Percentiles rank a stretch among this genome's conserved stretches.
These are phyloP conservation scores for Castanea crenata DNA, from an alignment of 306 rosid species.

Conservation along the genomic window DNA sequence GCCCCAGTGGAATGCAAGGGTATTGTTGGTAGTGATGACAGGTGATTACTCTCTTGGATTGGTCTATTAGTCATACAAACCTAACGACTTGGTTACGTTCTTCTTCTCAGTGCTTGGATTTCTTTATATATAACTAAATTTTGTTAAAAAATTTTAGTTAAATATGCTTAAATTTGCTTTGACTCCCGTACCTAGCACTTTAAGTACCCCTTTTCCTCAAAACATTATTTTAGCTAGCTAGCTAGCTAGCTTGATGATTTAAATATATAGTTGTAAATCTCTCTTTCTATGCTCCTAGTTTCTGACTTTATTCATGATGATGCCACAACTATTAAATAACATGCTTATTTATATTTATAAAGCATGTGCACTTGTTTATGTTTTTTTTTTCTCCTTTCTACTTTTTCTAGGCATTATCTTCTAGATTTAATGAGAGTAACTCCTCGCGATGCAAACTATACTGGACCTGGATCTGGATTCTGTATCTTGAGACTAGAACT, in stretches of 20 bases:
- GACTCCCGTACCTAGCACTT: not conserved
- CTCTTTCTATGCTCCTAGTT: not conserved
- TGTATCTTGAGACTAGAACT: conserved; percentile 87
- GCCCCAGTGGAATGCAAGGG: conserved; percentile 99
- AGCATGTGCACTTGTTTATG: conserved; percentile 12
- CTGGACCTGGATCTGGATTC: conserved; percentile 83
- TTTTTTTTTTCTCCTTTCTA: not conserved
- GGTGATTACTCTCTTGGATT: conserved; percentile 44
- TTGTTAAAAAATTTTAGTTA: not conserved
- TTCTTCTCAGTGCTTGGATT: not conserved
- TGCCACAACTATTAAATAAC: not conserved
- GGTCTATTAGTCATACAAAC: conserved; percentile 3
- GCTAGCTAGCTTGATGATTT: not conserved
- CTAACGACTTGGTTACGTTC: not conserved
- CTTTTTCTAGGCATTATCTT: conserved; percentile 76
- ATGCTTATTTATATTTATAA: not conserved
- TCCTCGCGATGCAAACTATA: conserved; percentile 92
- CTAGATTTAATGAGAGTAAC: conserved; percentile 97
- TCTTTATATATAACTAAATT: not conserved
- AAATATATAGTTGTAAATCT: not conserved
- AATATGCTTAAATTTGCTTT: not conserved
- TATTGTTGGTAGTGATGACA: conserved; percentile 96
- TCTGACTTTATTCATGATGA: not conserved
- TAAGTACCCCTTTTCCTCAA: not conserved
- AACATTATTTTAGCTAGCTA: not conserved